phyloP scores from a whole-genome alignment of 148 eudicot species.

The Selenicereus undatus region DNA sequence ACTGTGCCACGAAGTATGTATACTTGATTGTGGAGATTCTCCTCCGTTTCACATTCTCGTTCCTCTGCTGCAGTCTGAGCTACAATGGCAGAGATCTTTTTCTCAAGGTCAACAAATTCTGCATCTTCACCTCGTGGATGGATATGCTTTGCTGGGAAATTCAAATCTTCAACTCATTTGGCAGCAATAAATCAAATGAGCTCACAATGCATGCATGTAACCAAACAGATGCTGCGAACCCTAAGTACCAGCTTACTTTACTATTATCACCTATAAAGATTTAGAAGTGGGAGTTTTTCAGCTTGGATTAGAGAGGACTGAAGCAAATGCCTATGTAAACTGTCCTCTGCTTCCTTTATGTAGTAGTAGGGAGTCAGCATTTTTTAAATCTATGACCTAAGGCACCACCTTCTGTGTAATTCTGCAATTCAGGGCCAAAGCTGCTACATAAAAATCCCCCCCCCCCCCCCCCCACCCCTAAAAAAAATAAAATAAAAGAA shows the following conservation, averaged over 20 bases:
- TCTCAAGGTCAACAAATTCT: slow-evolving; percentile 35
- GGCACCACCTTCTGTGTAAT: no score
- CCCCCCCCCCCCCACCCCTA: no score
- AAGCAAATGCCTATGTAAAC: no score
- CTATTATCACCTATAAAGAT: background rate
- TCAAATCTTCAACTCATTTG: slow-evolving; percentile 10
- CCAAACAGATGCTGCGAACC: background rate
- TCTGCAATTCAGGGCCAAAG: no score
- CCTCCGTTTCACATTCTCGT: slow-evolving; percentile 48
- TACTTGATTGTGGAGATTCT: slow-evolving; percentile 43
- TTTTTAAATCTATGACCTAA: no score
- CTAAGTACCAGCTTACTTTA: background rate
- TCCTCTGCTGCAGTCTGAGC: slow-evolving; percentile 44
- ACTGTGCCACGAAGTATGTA: slow-evolving; percentile 8
- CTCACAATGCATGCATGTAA: slow-evolving; percentile 4
- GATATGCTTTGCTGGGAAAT: slow-evolving; percentile 19
- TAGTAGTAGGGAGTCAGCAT: no score
- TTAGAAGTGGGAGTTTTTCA: no score
- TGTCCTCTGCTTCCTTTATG: no score
- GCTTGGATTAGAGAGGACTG: no score
- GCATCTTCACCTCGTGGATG: slow-evolving; percentile 28
- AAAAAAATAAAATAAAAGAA: no score
- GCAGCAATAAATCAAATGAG: slow-evolving; percentile 4
- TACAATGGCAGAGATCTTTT: slow-evolving; percentile 38
- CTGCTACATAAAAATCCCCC: no score